These are phyloP conservation scores for Mycosphaerella arachidis DNA, from an alignment of 2,329 filamentous ascomycete genomes.

Conservation along the genomic window DNA sequence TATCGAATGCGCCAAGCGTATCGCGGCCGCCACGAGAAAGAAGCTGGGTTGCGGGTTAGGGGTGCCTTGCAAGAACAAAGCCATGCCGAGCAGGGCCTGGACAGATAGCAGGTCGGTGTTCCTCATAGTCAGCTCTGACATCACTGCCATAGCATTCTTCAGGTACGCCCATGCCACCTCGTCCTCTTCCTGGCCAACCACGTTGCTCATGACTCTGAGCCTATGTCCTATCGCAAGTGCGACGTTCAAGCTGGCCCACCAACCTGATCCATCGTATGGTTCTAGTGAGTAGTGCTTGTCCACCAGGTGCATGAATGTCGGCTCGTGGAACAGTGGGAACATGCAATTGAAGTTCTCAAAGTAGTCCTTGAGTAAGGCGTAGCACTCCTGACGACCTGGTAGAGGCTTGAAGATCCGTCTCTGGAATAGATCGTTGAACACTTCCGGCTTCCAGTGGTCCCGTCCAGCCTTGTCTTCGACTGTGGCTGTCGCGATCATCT, in stretches of 20 bases:
- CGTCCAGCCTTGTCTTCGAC: slow-evolving; percentile 91
- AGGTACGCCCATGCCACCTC: slow-evolving; percentile 92
- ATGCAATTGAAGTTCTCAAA: slow-evolving; percentile 99
- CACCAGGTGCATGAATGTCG: slow-evolving; percentile 96
- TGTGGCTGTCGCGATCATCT: slow-evolving; percentile 84
- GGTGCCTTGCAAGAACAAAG: slow-evolving; percentile 90
- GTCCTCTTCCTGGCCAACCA: slow-evolving; percentile 86
- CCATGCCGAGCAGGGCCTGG: slow-evolving; percentile 88
- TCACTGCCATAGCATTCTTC: slow-evolving; percentile 93
- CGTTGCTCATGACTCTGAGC: slow-evolving; percentile 89
- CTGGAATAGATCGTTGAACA: slow-evolving; percentile 88
- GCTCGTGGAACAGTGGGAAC: slow-evolving; percentile 95
- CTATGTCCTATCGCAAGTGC: slow-evolving; percentile 89
- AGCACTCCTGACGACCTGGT: slow-evolving; percentile 78
- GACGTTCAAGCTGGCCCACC: slow-evolving; percentile 97
- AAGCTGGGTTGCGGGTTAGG: slow-evolving; percentile 95
- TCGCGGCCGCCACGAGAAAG: slow-evolving; percentile 83
- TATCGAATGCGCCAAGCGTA: slow-evolving; percentile 86
- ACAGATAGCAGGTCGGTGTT: slow-evolving; percentile 94
- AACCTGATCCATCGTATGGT: slow-evolving; percentile 90
- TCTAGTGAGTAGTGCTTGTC: slow-evolving; percentile 89
- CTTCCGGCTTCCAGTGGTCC: slow-evolving; percentile 97
- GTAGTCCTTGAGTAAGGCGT: slow-evolving; percentile 85
- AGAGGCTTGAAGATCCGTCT: slow-evolving; percentile 77
- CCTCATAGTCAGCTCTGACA: slow-evolving; percentile 88